phyloP scores from a whole-genome alignment of 495 filamentous ascomycete genomes.

The Hypoxylon cercidicola region DNA sequence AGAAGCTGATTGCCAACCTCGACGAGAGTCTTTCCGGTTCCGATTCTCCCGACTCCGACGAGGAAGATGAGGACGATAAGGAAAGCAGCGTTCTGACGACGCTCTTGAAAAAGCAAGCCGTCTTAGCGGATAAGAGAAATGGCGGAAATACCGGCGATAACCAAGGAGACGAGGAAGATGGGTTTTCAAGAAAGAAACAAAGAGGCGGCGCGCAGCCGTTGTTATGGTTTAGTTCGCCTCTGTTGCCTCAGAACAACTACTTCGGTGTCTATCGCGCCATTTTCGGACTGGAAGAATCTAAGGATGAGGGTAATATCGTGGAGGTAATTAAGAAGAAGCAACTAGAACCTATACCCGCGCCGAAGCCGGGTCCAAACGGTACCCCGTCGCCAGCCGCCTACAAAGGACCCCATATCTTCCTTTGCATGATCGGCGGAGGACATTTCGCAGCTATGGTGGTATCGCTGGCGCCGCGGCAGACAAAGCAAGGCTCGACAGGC shows the following conservation, averaged over 20 bases:
- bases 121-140: conserved; percentile 61
- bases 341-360: conserved; percentile 68
- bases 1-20: conserved; percentile 81
- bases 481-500: conserved; percentile 70
- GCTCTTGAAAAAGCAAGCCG: conserved; percentile 85
- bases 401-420: conserved; percentile 83
- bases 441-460: conserved; percentile 98
- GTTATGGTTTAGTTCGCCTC: conserved; percentile 83
- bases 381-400: conserved; percentile 59
- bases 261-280: conserved; percentile 87
- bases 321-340: conserved; percentile 79
- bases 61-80: conserved; percentile 57
- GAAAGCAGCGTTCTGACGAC: conserved; percentile 74
- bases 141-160: conserved; percentile 39
- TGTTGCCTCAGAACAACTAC: conserved; percentile 78
- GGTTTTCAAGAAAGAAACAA: conserved; percentile 54
- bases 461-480: conserved; percentile 80
- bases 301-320: conserved; percentile 68
- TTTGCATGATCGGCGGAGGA: conserved; percentile 98
- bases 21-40: conserved; percentile 93
- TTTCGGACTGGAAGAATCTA: conserved; percentile 76
- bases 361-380: conserved; percentile 59
- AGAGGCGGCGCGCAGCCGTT: conserved; percentile 76
- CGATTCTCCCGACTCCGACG: conserved; percentile 64
- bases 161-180: conserved; percentile 61